Evolutionary conservation across 2,329 filamentous ascomycete genomes (phyloP).

Genomic region (Cladosporium oxysporum): DNA sequence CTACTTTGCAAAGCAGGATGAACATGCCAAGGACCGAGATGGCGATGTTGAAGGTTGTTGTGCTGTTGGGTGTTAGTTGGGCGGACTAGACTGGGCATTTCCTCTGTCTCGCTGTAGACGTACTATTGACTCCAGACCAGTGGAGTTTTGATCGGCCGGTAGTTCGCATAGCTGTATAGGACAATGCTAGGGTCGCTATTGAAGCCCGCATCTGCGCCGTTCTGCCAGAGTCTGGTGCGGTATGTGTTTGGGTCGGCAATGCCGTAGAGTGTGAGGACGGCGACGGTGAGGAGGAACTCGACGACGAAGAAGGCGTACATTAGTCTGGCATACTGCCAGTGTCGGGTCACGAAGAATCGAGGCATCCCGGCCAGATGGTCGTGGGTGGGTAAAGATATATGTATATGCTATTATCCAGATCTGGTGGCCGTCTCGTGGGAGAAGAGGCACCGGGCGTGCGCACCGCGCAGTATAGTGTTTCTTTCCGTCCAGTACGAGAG

Average conservation of each 20-base stretch:
- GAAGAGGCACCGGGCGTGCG: neutral
- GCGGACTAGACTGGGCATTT: slow-evolving; percentile 17
- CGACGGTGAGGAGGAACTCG: slow-evolving; percentile 67
- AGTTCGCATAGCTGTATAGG: slow-evolving; percentile 73
- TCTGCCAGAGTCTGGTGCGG: slow-evolving; percentile 70
- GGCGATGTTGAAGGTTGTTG: slow-evolving; percentile 75
- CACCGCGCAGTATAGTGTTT: neutral
- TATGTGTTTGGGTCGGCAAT: slow-evolving; percentile 73
- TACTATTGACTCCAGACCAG: slow-evolving; percentile 74
- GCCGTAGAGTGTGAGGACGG: slow-evolving; percentile 68
- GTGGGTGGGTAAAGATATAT: neutral
- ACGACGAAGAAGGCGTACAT: slow-evolving; percentile 61
- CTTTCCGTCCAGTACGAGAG: neutral
- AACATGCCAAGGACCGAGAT: slow-evolving; percentile 76
- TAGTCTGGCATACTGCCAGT: slow-evolving; percentile 56
- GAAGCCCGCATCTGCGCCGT: slow-evolving; percentile 69
- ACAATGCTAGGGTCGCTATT: slow-evolving; percentile 72
- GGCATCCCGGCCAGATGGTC: slow-evolving; percentile 7
- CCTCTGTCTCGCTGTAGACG: slow-evolving; percentile 42
- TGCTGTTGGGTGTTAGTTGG: slow-evolving; percentile 46
- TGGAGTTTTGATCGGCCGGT: slow-evolving; percentile 61
- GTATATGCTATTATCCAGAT: slow-evolving; percentile 1
- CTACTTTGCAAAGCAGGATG: slow-evolving; percentile 69
- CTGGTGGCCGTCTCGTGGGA: neutral
- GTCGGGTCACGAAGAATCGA: slow-evolving; percentile 26